Evolutionary conservation across 164 flowering plant species (phyloP).

Genomic region (Magnolia officinalis): DNA sequence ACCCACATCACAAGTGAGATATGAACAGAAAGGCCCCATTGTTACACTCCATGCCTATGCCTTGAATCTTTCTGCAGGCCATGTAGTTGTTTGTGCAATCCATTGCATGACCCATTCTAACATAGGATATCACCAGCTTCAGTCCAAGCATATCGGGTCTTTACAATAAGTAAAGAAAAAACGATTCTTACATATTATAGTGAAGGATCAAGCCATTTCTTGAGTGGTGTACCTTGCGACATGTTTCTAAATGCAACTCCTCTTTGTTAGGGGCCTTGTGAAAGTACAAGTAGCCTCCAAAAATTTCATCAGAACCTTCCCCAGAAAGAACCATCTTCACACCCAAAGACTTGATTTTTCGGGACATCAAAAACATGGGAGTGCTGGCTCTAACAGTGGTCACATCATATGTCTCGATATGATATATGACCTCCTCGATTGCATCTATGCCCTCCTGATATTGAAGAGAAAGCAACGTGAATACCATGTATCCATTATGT

Average conservation of each 20-base stretch:
- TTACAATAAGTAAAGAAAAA: too few relatives aligned
- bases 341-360: conserved; percentile 91
- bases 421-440: conserved; percentile 91
- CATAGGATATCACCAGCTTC: too few relatives aligned
- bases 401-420: conserved; percentile 94
- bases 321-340: conserved; percentile 97
- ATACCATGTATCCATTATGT: background rate
- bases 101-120: too few relatives aligned
- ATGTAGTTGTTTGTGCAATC: too few relatives aligned
- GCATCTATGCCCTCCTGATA: conserved; percentile 94
- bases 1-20: too few relatives aligned
- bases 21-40: too few relatives aligned
- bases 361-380: conserved; percentile 97
- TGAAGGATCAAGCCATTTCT: too few relatives aligned
- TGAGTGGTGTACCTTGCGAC: conserved; percentile 55
- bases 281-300: conserved; percentile 88
- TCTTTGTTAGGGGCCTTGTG: conserved; percentile 98
- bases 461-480: background rate
- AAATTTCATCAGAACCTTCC: conserved; percentile 94
- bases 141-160: too few relatives aligned
- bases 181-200: too few relatives aligned
- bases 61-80: too few relatives aligned
- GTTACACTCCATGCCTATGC: too few relatives aligned
- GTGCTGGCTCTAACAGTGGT: conserved; percentile 96
- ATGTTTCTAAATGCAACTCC: conserved; percentile 84